These are phyloP conservation scores for Aspergillus texensis DNA, from an alignment of 2,329 filamentous ascomycete species.

Conservation along the genomic window DNA sequence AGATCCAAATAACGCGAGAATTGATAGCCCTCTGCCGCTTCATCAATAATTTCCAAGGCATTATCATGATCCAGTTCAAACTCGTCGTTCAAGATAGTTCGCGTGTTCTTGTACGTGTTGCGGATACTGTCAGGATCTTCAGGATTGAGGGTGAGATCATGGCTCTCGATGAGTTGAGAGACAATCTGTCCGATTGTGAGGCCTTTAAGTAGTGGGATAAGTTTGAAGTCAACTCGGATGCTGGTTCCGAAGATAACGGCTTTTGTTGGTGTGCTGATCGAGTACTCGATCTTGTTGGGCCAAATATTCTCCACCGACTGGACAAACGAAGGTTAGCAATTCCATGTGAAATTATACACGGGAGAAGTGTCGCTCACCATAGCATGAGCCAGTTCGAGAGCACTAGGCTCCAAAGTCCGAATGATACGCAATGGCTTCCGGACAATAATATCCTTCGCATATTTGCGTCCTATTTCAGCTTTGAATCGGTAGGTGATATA, in stretches of 20 bases:
- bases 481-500: conserved; percentile 90
- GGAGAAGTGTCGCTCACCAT: conserved; percentile 60
- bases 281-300: conserved; percentile 97
- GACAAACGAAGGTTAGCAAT: conserved; percentile 19
- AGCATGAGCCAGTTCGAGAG: conserved; percentile 77
- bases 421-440: conserved; percentile 79
- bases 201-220: conserved; percentile 87
- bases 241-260: conserved; percentile 91
- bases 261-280: conserved; percentile 89
- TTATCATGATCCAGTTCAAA: conserved; percentile 69
- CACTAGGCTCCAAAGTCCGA: conserved; percentile 73
- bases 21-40: conserved; percentile 63
- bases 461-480: conserved; percentile 86
- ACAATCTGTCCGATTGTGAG: conserved; percentile 81
- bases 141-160: conserved; percentile 64
- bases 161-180: conserved; percentile 76
- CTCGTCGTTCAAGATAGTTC: conserved; percentile 69
- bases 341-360: background rate
- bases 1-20: conserved; percentile 66
- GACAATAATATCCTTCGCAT: conserved; percentile 81
- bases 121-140: conserved; percentile 45
- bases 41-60: conserved; percentile 55
- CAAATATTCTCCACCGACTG: conserved; percentile 90
- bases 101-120: conserved; percentile 62
- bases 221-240: conserved; percentile 80